Evolutionary conservation across 805 yeast genomes (phyloP), one percentile per base, ranked within the genome.

Genomic region (Priceomyces medius): DNA sequence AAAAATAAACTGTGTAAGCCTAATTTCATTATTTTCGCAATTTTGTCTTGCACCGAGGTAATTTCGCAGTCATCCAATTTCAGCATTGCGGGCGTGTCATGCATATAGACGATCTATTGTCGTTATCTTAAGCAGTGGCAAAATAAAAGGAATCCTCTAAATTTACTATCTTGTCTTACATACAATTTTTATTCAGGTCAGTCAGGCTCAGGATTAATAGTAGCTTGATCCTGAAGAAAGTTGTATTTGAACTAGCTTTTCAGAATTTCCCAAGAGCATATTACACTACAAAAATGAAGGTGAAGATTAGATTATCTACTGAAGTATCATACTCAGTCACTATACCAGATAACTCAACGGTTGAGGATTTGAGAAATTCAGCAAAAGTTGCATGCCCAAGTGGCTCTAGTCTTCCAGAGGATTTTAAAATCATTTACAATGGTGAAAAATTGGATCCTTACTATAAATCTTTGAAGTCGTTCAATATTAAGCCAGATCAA

Each of bases 291-390:
- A 18, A 32, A 20, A 77, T 77, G 82, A 76, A 73, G 55, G 70
- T 76, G 34, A 67, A 72, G 20, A 66, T 77, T 54, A 71, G 77
- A 59, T 59, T 72, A 46, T 60, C 74, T 18, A 70, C 77, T 17
- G 77, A 73, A 37, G 49, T 59, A 35, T 62, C 71, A 9, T 74
- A 68, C 54, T 51, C 69, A 19, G 66, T 77, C 44, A 72, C 78
- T n/a, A 61, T 77, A 21, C 76, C 81, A 8, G 74, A 74, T 43
- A 70, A 73, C 53, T 64, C 80, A 37, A 71, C 81, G 1, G 80
- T 76, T 28, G 75, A 68, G 28, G 80, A 77, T 46, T 64, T 79
- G 47, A 68, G 71, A 40, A 62, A 64, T 34, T 68, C 77, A 5
- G 74, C 79, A 16, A 61, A 67, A 38, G 74, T 71, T 19, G 71